Evolutionary conservation across 2,329 filamentous ascomycete genomes (phyloP).

Genomic region (Sporothrix variecibatus): DNA sequence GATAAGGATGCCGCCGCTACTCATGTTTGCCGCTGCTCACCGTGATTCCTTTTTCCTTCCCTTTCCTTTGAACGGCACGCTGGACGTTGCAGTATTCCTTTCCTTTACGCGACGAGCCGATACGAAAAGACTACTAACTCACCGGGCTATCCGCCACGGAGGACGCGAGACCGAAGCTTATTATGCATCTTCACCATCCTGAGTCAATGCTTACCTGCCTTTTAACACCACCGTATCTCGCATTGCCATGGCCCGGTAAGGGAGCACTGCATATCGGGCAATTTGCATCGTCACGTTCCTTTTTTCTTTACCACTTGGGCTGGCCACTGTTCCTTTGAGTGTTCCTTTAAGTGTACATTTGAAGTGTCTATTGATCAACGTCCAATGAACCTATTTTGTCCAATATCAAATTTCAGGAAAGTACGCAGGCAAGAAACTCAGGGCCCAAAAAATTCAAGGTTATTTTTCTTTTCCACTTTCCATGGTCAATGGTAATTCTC

Average conservation of each 20-base stretch:
- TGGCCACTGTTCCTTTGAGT: not conserved
- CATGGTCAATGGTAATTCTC: not conserved
- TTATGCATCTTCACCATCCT: not conserved
- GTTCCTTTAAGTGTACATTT: not conserved
- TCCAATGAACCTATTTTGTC: not conserved
- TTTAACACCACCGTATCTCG: not conserved
- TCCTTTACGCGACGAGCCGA: not conserved
- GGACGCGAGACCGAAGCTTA: not conserved
- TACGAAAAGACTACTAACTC: conserved; percentile 11
- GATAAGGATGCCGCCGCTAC: not conserved
- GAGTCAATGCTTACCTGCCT: not conserved
- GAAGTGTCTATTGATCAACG: not conserved
- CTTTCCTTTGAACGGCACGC: not conserved
- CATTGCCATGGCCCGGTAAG: not conserved
- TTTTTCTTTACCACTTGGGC: not conserved
- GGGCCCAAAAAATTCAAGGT: not conserved
- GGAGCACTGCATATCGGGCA: conserved; percentile 2
- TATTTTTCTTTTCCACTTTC: not conserved
- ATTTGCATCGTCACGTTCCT: not conserved
- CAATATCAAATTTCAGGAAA: not conserved
- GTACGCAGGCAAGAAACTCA: not conserved
- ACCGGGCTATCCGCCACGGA: not conserved
- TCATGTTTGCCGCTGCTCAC: too few relatives aligned
- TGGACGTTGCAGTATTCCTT: not conserved
- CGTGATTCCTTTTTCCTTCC: not conserved